Evolutionary conservation across 2,329 filamentous ascomycete species (phyloP), one percentile per base, ranked within the genome.

Genomic region (Trichoderma afroharzianum): DNA sequence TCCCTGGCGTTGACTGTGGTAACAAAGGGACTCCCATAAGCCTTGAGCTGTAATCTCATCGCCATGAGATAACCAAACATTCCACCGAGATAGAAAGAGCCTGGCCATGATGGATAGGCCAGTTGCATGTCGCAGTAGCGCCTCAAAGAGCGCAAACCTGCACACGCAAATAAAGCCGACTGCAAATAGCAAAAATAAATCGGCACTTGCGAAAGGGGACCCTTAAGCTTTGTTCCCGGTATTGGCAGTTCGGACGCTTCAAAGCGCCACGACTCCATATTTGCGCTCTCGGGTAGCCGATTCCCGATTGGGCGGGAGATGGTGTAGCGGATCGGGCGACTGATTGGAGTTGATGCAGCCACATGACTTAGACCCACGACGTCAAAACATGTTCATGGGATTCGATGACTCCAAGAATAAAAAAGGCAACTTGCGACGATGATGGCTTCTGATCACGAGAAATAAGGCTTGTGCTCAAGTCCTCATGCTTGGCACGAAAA

Each of bases 281-380:
- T 62, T 33, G 57, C 66, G 57, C 66, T 62, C 32, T 36, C 57
- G 43, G 57, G 28, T 28, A 26, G 39, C 66, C 36, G 36, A 30
- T 58, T 28, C 57, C 66, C 39, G 57, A 69, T 69, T 69, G 47
- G n/a, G 55, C 24, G 39, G 53, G 33, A 28, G 15, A n/a, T n/a
- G 55, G 33, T 63, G 68, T 71, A 57, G 69, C 43, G n/a, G 28
- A 30, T 6, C 39, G 24, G n/a, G 58, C 18, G 26, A 39, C 62
- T 71, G n/a, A 71, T 67, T 67, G 71, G 68, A 28, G 14, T 39
- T 18, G 12, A 55, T 33, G 24, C 9, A 61, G 67, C 71, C 71
- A 70, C 71, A 62, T 72, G 71, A 72, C 71, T 68, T 70, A 50
- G 33, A 62, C 66, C 43, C 67, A 32, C 67, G 66, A 72, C 71